Base-by-base conservation (phyloP, 83 land plant genomes). In the Diphasiastrum complanatum region DNA sequence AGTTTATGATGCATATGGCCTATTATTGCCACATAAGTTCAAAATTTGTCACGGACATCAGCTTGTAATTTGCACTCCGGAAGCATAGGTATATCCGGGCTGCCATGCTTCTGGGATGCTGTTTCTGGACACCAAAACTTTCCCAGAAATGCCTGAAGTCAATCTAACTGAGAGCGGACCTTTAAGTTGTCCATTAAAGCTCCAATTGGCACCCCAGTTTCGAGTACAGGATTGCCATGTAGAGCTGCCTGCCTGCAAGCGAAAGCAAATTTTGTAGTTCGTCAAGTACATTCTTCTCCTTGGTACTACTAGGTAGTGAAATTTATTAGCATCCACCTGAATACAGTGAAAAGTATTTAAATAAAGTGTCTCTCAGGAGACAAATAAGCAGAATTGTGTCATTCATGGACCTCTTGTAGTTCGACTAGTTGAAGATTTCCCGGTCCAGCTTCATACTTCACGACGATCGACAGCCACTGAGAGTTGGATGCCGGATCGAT, bases 201-300 rank as follows among this genome's bases (percentile, higher is more conserved):
- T 4, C 50, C 50, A 47, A 25, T 47, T 47, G 3, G 50, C 50
- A 47, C 50, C 50, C 50, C 50, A 47, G 50, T 47, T 47, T 5
- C 23, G 50, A 3, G 50, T 47, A 20, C 18, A 19, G 10, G 50
- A 4, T 25, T 47, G 50, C 50, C 50, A 47, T 25, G 5, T 5
- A 47, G 50, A 47, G 50, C 14, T 47, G 18, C 50, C 50, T 19
- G 50, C 50, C 50, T 47, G 50, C 50, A 47, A 5, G 10, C 3
- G 50, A 4, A 25, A n/a, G n/a, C n/a, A n/a, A n/a, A n/a, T n/a
- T n/a, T n/a, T n/a, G n/a, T n/a, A n/a, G n/a, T n/a, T n/a, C n/a
- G n/a, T n/a, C n/a, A n/a, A n/a, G n/a, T n/a, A n/a, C n/a, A n/a
- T n/a, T n/a, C n/a, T n/a, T n/a, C n/a, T n/a, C n/a, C n/a, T n/a